Conservation (phyloP, 495 filamentous ascomycete species). For the Aspergillus haitiensis region DNA sequence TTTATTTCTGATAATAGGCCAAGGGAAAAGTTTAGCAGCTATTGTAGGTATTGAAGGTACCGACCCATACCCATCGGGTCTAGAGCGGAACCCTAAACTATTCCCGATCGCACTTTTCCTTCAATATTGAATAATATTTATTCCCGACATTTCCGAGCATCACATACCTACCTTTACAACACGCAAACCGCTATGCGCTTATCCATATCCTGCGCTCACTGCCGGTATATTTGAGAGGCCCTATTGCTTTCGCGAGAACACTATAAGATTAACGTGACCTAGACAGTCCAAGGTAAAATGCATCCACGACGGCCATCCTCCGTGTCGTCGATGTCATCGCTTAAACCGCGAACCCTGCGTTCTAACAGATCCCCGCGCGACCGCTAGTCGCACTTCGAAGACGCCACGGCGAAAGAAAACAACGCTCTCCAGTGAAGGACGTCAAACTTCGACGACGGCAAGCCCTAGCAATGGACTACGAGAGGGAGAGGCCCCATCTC, state of each 20-base stretch:
- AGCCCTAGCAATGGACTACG: not conserved
- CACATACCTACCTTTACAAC: no score
- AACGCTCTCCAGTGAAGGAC: not conserved
- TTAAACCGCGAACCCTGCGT: slow-evolving; percentile 28
- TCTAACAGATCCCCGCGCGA: slow-evolving; percentile 36
- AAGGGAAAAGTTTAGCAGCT: no score
- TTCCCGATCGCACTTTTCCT: no score
- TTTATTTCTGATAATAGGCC: no score
- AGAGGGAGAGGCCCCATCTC: not conserved
- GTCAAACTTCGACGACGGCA: not conserved
- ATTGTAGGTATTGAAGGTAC: no score
- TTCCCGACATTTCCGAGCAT: no score
- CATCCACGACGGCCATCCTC: slow-evolving; percentile 40
- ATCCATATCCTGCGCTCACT: slow-evolving; percentile 46
- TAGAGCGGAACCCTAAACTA: no score
- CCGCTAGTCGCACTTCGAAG: slow-evolving; percentile 1
- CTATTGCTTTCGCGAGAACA: not conserved
- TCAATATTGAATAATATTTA: no score
- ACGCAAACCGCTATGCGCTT: slow-evolving; percentile 33
- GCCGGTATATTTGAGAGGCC: slow-evolving; percentile 31
- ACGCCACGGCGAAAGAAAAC: slow-evolving; percentile 6
- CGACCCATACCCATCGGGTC: no score
- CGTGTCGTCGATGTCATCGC: slow-evolving; percentile 41
- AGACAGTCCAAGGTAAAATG: slow-evolving; percentile 49
- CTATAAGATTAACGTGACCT: not conserved